Conservation (phyloP, 495 filamentous ascomycete genomes). For the Echria macrotheca region DNA sequence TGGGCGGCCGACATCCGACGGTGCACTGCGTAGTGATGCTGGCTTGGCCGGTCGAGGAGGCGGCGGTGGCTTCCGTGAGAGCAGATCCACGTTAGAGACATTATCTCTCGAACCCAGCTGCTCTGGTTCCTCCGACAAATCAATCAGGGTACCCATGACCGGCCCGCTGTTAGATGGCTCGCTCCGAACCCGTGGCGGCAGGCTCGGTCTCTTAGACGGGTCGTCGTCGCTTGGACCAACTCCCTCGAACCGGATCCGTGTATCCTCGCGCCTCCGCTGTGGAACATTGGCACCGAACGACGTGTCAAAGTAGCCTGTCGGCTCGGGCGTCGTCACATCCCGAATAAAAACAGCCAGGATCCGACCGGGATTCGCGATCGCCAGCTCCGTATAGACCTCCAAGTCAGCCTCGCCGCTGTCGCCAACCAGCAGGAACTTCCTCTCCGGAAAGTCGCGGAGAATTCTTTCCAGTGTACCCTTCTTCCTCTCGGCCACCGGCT, state of each 20-base stretch:
- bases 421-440: constrained; percentile 86
- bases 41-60: constrained; percentile 64
- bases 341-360: constrained; percentile 84
- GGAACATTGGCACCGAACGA: constrained; percentile 38
- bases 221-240: constrained; percentile 24
- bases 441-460: constrained; percentile 79
- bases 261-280: constrained; percentile 22
- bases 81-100: constrained; percentile 34
- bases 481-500: constrained; percentile 93
- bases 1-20: constrained; percentile 14
- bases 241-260: constrained; percentile 11
- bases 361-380: constrained; percentile 70
- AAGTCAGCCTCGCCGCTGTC: constrained; percentile 96
- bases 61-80: constrained; percentile 42
- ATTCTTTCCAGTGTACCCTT: constrained; percentile 80
- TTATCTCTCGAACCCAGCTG: constrained; percentile 16
- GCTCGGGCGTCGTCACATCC: constrained; percentile 77
- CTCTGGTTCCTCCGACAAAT: constrained; percentile 52
- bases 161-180: constrained; percentile 28
- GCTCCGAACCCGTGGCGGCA: constrained; percentile 32
- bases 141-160: constrained; percentile 55
- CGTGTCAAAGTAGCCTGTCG: constrained; percentile 68
- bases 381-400: constrained; percentile 95
- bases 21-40: constrained; percentile 49
- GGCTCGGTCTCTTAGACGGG: constrained; percentile 20